A percentile compares a stretch with the other conserved stretches of the same genome.
Evolutionary conservation across 164 flowering plant species (phyloP).

Genomic region (Umbilicus rupestris): DNA sequence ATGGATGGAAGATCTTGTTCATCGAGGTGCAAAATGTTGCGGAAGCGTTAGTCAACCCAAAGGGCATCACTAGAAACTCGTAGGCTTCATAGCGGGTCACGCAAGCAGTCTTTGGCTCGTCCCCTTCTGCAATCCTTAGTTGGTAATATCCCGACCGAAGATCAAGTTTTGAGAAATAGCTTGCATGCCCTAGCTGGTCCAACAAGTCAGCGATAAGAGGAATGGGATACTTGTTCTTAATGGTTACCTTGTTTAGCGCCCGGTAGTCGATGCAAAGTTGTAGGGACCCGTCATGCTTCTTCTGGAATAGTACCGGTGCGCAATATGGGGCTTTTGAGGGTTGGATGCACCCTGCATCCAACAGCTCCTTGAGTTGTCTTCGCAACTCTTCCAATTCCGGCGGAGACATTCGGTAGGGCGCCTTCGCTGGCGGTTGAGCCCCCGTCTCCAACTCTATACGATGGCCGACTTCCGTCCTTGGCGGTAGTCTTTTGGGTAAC

Average conservation of each 20-base stretch:
- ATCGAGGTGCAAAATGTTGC: no score
- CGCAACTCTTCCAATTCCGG: not conserved
- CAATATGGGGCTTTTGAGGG: not conserved
- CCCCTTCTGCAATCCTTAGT: not conserved
- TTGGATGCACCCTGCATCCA: no score
- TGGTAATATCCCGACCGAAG: conserved; percentile 1
- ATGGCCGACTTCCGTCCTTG: not conserved
- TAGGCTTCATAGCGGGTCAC: no score
- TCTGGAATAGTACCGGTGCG: not conserved
- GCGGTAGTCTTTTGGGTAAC: not conserved
- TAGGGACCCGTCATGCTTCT: not conserved
- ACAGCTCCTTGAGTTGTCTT: not conserved
- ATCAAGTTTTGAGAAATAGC: not conserved
- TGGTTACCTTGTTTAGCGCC: not conserved
- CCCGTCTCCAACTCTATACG: not conserved
- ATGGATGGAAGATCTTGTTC: no score
- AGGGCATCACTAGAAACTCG: no score
- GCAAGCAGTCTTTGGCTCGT: not conserved
- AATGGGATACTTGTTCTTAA: not conserved
- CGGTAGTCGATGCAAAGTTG: not conserved
- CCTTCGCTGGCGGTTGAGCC: not conserved
- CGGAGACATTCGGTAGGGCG: conserved; percentile 1
- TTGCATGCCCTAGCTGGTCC: not conserved
- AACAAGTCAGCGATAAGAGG: not conserved
- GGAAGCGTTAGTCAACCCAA: no score